Base-by-base conservation (phyloP, 495 filamentous ascomycete genomes). In the Talaromyces stipitatus region DNA sequence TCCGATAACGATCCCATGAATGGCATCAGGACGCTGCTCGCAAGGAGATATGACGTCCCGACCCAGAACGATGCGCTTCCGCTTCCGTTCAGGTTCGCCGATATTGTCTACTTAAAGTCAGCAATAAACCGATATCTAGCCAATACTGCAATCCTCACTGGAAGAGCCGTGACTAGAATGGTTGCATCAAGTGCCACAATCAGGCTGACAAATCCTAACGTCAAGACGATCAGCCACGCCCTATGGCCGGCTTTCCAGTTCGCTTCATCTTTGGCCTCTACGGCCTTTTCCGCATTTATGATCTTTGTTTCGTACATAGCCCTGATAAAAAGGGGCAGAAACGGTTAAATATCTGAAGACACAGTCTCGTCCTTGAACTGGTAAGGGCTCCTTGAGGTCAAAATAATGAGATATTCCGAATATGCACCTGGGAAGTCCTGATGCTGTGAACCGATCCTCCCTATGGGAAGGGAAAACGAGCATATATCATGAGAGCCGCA, bases 121-220 rank as follows among this genome's bases (percentile, higher is more conserved):
- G 46, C 43, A 29, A 53, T 18, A 32, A 41, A 24, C 33, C 1
- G 16, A 28, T 59, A 6, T 18, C 6, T 2, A 6, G 12, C 0
- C 3, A 9, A 7, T 27, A 18, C 20, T 41, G 5, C 8, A 28
- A 14, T 18, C 12, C 46, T 38, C 36, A 66, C 61, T 6, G 72
- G 68, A 10, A 80, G 61, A 2, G 71, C 69, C 3, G 78, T 69
- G 7, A 78, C 72, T 7, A 84, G 56, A 24, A 83, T 77, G n/a
- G 78, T 79, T 2, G 78, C 74, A 55, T 84, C 81, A n/a, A 84
- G 67, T 2, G 78, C 69, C 0, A 79, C 76, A 61, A 81, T 74
- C 30, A 84, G 66, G 24, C 72, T 76, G 11, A 77, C 64, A 33
- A 78, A 18, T n/a, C 69, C 64, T n/a, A 80, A 58, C 7, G 69